A percentile compares a stretch with the other conserved stretches of the same genome.
These are phyloP conservation scores for Saxispiralis lemnorum DNA, from an alignment of 495 filamentous ascomycete genomes.

Conservation along the genomic window DNA sequence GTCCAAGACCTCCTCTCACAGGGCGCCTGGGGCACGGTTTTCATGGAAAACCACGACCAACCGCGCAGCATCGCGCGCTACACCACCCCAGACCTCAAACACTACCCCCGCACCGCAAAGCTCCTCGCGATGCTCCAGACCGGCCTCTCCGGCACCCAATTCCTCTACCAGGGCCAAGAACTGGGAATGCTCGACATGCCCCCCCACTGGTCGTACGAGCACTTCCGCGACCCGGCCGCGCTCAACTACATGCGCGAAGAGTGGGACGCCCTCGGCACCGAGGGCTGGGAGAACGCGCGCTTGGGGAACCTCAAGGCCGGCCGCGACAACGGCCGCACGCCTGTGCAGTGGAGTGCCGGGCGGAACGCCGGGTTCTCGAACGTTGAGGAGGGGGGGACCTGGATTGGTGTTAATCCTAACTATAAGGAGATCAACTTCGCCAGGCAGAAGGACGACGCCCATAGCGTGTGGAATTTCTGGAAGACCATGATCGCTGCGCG, in stretches of 20 bases:
- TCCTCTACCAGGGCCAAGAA: constrained; percentile 63
- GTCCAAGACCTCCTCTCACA: constrained; percentile 58
- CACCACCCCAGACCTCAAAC: constrained; percentile 30
- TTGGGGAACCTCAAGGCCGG: constrained; percentile 9
- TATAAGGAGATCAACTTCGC: constrained; percentile 30
- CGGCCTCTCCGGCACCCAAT: constrained; percentile 48
- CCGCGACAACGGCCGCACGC: constrained; percentile 39
- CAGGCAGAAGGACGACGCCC: constrained; percentile 21
- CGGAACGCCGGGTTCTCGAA: constrained; percentile 31
- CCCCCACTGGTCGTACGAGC: constrained; percentile 40
- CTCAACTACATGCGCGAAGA: constrained; percentile 31
- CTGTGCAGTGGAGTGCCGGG: constrained; percentile 34
- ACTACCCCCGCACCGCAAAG: constrained; percentile 31
- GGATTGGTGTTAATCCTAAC: constrained; percentile 36
- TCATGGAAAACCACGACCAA: constrained; percentile 61
- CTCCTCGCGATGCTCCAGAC: constrained; percentile 43
- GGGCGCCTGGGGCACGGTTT: constrained; percentile 54
- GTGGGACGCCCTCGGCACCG: constrained; percentile 28
- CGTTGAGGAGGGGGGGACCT: constrained; percentile 17
- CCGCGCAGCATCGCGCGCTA: constrained; percentile 46
- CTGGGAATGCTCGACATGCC: constrained; percentile 61
- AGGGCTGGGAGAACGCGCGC: not conserved
- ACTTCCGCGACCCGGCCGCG: constrained; percentile 58
- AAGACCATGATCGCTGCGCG: constrained; percentile 27
- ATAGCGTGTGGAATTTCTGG: constrained; percentile 32